These are phyloP conservation scores for Fusarium protoensiforme DNA, from an alignment of 2,329 filamentous ascomycete genomes.

Conservation along the genomic window DNA sequence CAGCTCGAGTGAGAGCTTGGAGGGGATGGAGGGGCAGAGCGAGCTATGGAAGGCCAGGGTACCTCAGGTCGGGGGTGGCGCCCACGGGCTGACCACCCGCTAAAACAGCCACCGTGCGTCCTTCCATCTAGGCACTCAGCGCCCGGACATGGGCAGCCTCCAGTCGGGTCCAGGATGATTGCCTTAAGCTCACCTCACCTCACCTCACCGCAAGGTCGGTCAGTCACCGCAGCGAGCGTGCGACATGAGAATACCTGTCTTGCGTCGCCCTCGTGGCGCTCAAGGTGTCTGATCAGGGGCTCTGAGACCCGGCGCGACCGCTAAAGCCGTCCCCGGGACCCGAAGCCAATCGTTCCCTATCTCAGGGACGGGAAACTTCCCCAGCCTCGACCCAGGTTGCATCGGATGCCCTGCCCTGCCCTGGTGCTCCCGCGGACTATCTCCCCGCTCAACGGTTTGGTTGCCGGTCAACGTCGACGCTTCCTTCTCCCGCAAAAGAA, in stretches of 20 bases:
- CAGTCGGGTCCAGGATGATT: neutral
- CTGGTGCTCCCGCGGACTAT: slow-evolving; percentile 10
- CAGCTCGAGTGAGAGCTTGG: slow-evolving; percentile 23
- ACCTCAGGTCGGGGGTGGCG: slow-evolving; percentile 31
- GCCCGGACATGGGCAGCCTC: neutral
- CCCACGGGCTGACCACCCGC: slow-evolving; percentile 38
- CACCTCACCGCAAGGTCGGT: slow-evolving; percentile 31
- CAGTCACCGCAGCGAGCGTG: slow-evolving; percentile 5
- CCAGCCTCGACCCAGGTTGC: neutral
- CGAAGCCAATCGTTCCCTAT: slow-evolving; percentile 33
- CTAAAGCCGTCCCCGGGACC: slow-evolving; percentile 25
- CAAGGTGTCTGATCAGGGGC: neutral
- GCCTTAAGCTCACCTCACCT: slow-evolving; percentile 20
- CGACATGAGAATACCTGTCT: neutral
- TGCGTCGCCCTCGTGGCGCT: neutral
- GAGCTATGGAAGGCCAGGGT: slow-evolving; percentile 18
- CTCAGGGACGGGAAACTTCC: slow-evolving; percentile 24
- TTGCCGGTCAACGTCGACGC: slow-evolving; percentile 8
- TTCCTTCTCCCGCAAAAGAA: slow-evolving; percentile 19
- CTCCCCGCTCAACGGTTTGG: slow-evolving; percentile 18
- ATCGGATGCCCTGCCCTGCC: neutral
- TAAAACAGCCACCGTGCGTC: slow-evolving; percentile 20
- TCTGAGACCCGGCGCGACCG: neutral
- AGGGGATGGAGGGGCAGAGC: slow-evolving; percentile 30
- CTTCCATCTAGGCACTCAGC: neutral